Conservation (phyloP, 768 basidiomycete species). For the Suillus americanus region DNA sequence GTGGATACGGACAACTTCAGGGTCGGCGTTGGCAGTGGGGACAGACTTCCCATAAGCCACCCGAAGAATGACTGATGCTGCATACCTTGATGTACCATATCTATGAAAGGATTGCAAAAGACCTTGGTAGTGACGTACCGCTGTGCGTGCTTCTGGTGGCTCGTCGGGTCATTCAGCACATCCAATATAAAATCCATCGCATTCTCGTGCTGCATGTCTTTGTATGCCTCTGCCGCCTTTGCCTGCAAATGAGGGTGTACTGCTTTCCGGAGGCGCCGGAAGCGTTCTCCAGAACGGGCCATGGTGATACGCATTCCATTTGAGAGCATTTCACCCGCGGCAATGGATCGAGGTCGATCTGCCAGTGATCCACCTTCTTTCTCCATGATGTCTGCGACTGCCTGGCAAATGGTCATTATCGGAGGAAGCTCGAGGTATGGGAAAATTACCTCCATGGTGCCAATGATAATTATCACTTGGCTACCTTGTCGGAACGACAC, state of each 20-base stretch:
- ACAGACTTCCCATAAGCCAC: constrained; percentile 27
- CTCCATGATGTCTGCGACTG: constrained; percentile 60
- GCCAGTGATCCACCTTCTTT: constrained; percentile 50
- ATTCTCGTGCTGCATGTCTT: constrained; percentile 41
- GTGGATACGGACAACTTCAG: constrained; percentile 18
- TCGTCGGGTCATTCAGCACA: constrained; percentile 16
- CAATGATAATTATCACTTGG: constrained; percentile 17
- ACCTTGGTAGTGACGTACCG: constrained; percentile 11
- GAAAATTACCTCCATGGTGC: constrained; percentile 17
- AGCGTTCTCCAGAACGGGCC: constrained; percentile 48
- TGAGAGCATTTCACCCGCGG: constrained; percentile 53
- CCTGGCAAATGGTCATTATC: constrained; percentile 42
- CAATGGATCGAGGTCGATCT: constrained; percentile 49
- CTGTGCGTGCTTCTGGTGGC: constrained; percentile 12
- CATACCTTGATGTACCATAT: constrained; percentile 15
- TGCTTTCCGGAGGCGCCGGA: constrained; percentile 55
- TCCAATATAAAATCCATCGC: constrained; percentile 18
- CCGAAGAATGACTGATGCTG: constrained; percentile 20
- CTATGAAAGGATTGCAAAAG: not conserved
- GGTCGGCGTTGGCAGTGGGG: constrained; percentile 17
- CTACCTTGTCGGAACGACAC: constrained; percentile 50
- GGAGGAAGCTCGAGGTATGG: constrained; percentile 17
- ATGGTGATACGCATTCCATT: constrained; percentile 55
- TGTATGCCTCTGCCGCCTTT: constrained; percentile 44
- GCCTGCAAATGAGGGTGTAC: constrained; percentile 54